phyloP scores from a whole-genome alignment of 305 asterid species.

The Solanum hybrid region DNA sequence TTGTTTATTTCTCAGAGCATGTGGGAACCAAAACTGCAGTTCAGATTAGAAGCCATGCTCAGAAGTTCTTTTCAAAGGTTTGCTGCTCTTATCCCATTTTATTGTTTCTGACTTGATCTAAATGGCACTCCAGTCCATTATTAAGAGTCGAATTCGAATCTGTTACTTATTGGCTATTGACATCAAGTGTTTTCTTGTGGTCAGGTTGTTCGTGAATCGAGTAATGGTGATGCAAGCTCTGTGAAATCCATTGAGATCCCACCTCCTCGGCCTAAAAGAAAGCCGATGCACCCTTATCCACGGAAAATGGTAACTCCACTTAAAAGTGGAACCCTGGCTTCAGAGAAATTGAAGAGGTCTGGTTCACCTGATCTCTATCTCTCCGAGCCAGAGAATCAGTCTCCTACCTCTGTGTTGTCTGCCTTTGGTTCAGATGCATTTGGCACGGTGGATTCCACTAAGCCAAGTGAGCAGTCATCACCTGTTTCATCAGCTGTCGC shows the following conservation, averaged over 20 bases:
- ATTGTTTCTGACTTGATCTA: constrained; percentile 27
- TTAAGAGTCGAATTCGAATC: not conserved
- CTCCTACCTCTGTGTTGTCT: constrained; percentile 76
- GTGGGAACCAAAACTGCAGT: constrained; percentile 89
- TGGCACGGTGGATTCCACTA: constrained; percentile 22
- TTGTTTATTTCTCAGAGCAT: constrained; percentile 42
- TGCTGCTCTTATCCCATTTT: constrained; percentile 40
- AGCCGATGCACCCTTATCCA: constrained; percentile 92
- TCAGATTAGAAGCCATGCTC: constrained; percentile 97
- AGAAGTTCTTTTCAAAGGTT: constrained; percentile 94
- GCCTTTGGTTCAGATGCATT: constrained; percentile 42
- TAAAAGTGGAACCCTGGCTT: constrained; percentile 22
- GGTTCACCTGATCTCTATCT: constrained; percentile 13
- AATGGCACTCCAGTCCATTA: constrained; percentile 24
- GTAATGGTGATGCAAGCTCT: constrained; percentile 29
- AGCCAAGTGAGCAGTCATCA: constrained; percentile 31
- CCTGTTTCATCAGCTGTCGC: not conserved
- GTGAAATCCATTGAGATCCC: constrained; percentile 73
- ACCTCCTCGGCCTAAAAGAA: constrained; percentile 93
- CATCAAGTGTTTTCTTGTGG: not conserved
- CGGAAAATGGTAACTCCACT: constrained; percentile 45
- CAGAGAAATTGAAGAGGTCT: constrained; percentile 24
- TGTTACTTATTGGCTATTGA: not conserved
- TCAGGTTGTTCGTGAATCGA: constrained; percentile 66
- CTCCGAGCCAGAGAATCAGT: constrained; percentile 37